Evolutionary conservation across 306 rosid genomes (phyloP).

Genomic region (Sechiopsis laciniata): DNA sequence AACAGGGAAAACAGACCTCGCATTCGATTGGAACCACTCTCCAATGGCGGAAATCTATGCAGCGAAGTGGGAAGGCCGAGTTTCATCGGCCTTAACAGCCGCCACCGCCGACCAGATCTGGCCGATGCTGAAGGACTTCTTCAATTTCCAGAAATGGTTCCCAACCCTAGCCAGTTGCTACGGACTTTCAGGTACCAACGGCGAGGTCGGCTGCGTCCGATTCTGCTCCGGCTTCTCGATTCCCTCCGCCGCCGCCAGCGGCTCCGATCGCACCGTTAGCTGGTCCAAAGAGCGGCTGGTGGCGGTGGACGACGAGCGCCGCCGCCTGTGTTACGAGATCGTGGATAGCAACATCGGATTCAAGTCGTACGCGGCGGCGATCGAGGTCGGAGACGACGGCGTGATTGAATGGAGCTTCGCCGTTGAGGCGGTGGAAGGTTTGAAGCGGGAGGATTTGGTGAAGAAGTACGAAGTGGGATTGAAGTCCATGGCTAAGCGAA

Average conservation of each 20-base stretch:
- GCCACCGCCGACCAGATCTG: constrained; percentile 36
- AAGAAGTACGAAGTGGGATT: constrained; percentile 32
- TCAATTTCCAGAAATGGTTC: constrained; percentile 51
- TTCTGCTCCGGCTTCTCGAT: constrained; percentile 53
- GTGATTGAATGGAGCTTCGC: constrained; percentile 44
- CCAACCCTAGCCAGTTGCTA: constrained; percentile 42
- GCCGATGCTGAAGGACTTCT: constrained; percentile 52
- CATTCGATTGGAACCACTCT: not conserved
- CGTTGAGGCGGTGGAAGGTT: constrained; percentile 39
- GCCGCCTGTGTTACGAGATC: constrained; percentile 39
- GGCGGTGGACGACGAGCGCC: constrained; percentile 35
- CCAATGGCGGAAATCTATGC: not conserved
- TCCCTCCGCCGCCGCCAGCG: constrained; percentile 32
- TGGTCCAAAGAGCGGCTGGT: constrained; percentile 59
- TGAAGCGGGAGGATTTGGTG: constrained; percentile 31
- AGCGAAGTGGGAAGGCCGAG: constrained; percentile 45
- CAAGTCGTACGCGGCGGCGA: constrained; percentile 32
- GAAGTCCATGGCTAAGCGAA: constrained; percentile 33
- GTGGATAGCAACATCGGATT: constrained; percentile 54
- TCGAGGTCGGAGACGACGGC: constrained; percentile 40
- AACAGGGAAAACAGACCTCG: not conserved
- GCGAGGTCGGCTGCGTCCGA: constrained; percentile 52
- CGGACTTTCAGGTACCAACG: constrained; percentile 44
- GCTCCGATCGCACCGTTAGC: not conserved
- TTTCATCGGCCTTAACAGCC: constrained; percentile 21